Percentiles rank a stretch among this genome's conserved stretches.
These are phyloP conservation scores for Phialophora macrospora DNA, from an alignment of 2,329 filamentous ascomycete genomes.

Conservation along the genomic window DNA sequence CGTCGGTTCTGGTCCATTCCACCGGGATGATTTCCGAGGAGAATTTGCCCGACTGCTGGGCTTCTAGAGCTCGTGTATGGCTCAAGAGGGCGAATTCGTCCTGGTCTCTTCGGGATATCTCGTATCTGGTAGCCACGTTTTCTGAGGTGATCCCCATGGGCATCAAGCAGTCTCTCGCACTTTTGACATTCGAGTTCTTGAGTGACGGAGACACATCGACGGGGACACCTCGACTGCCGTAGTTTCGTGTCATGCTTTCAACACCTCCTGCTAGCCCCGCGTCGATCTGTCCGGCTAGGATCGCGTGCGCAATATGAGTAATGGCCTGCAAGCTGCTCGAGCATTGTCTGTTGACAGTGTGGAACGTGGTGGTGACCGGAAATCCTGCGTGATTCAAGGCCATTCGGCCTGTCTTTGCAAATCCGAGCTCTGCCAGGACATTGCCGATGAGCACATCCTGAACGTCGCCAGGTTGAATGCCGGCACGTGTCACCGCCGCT, in stretches of 20 bases:
- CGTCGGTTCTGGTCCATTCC: conserved; percentile 68
- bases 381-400: conserved; percentile 5
- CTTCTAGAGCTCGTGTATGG: conserved; percentile 82
- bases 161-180: conserved; percentile 82
- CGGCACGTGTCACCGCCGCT: background rate
- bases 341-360: conserved; percentile 90
- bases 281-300: conserved; percentile 77
- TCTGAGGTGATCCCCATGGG: conserved; percentile 98
- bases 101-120: conserved; percentile 76
- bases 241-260: conserved; percentile 71
- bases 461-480: background rate
- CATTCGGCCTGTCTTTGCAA: conserved; percentile 5
- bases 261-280: conserved; percentile 84
- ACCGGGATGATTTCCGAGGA: conserved; percentile 95
- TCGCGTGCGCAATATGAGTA: conserved; percentile 89
- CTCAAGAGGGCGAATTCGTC: conserved; percentile 86
- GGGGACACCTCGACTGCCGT: conserved; percentile 43
- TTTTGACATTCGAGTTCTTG: background rate
- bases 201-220: background rate
- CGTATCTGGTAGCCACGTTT: conserved; percentile 91
- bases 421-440: conserved; percentile 1
- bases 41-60: conserved; percentile 89
- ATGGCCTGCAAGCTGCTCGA: conserved; percentile 92
- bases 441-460: conserved; percentile 3
- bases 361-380: conserved; percentile 70